Evolutionary conservation across 139 green algal genomes (phyloP), one percentile per base, ranked within the genome.

Genomic region (Trebouxia sp.): DNA sequence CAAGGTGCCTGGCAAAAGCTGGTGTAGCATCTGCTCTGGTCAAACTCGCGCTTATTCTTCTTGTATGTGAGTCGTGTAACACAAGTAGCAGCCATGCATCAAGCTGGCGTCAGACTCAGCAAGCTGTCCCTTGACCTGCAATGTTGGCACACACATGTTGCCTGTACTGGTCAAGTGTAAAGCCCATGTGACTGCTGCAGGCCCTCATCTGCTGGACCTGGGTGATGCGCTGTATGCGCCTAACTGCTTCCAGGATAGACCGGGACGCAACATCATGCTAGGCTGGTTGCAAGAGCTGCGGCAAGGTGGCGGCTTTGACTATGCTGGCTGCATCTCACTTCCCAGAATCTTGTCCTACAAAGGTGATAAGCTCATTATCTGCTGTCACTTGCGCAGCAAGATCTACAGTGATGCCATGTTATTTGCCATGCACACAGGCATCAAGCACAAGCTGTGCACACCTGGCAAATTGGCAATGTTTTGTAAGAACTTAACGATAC

Each of bases 221-320:
- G 84, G 84, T 15, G 77, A 85, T 51, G 41, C 79, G 30, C 78
- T 85, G 50, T 85, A 85, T 39, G 84, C 81, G 50, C 84, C 87
- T 47, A 88, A 79, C 32, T 67, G 32, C 48, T 80, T 82, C 24
- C 24, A 28, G 43, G 75, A 75, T 37, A 38, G 5, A 14, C 3
- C 65, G 12, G 81, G 77, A 5, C 77, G 84, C 51, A 65, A 32
- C 17, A 62, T 88, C 28, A 77, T 85, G 80, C 47, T 80, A 43
- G 81, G 24, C 48, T 88, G 84, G 84, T 47, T 88, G 55, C 84
- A 88, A 37, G 84, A 88, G 69, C 67, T 83, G 67, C 76, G 84
- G 47, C 48, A 50, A 5, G 77, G 65, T 10, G 74, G 80, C 47
- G 58, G 20, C 47, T 83, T 78, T 55, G 74, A 80, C 69, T 88